Percentiles rank a stretch among this genome's conserved stretches.
Evolutionary conservation across 164 flowering plant species (phyloP).

Genomic region (Tinospora cordifolia): DNA sequence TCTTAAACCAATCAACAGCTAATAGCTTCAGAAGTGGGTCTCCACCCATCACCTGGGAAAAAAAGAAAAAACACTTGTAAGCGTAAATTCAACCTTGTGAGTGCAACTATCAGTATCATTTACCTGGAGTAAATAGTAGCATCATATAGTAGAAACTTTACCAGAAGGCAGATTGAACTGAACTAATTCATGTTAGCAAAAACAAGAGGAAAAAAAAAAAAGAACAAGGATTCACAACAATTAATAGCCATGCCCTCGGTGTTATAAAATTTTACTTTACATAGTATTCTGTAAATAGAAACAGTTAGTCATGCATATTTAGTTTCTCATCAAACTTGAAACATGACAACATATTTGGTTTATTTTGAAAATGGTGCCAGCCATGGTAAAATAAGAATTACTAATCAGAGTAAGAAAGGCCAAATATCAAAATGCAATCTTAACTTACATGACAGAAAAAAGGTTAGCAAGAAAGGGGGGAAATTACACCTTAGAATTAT

Average conservation of each 20-base stretch:
- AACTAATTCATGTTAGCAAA: no score
- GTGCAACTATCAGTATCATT: no score
- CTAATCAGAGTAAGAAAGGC: neutral
- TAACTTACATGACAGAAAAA: neutral
- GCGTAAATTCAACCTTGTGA: no score
- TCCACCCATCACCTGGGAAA: slow-evolving; percentile 73
- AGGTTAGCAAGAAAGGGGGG: neutral
- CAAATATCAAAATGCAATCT: neutral
- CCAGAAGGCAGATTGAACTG: no score
- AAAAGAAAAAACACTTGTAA: neutral
- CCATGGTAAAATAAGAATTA: neutral
- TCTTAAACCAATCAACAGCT: slow-evolving; percentile 91
- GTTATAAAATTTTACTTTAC: no score
- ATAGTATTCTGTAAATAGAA: neutral
- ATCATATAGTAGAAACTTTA: no score
- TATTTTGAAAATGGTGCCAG: neutral
- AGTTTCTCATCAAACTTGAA: neutral
- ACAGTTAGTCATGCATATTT: no score
- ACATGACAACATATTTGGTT: neutral
- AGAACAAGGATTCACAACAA: no score
- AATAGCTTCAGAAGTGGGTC: slow-evolving; percentile 88
- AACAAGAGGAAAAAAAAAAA: no score
- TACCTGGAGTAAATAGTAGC: no score
- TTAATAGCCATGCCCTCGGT: no score
- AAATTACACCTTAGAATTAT: slow-evolving; percentile 53